Evolutionary conservation across 495 filamentous ascomycete genomes (phyloP).

Genomic region (Hypoxylon lenormandii): DNA sequence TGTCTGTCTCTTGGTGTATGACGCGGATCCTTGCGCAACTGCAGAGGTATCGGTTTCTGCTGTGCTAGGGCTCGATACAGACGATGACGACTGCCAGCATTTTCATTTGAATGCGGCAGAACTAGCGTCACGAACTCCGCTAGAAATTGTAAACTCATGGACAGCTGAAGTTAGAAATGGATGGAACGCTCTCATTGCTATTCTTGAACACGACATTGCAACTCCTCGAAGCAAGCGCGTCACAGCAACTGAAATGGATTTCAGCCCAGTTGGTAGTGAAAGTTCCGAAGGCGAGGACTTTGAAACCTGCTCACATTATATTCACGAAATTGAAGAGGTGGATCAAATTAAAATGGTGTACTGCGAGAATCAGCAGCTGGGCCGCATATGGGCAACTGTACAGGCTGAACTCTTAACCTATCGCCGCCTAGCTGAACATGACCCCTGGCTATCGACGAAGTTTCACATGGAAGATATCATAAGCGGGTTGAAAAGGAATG

Average conservation of each 20-base stretch:
- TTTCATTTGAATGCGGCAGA: constrained; percentile 15
- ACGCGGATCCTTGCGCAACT: constrained; percentile 35
- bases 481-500: neutral
- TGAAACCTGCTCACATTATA: neutral
- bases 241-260: too few relatives aligned
- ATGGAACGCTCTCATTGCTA: constrained; percentile 17
- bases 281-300: neutral
- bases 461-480: constrained; percentile 15
- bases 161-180: neutral
- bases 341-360: neutral
- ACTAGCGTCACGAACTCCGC: neutral
- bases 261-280: neutral
- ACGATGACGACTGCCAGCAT: constrained; percentile 13
- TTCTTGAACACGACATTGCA: constrained; percentile 8
- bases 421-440: constrained; percentile 14
- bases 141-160: neutral
- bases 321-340: neutral
- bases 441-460: constrained; percentile 19
- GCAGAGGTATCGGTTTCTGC: constrained; percentile 10
- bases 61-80: constrained; percentile 9
- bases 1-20: constrained; percentile 52
- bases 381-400: constrained; percentile 20
- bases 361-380: constrained; percentile 19
- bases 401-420: constrained; percentile 35
- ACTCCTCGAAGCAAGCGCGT: neutral